Conservation (phyloP, 2,329 filamentous ascomycete species). For the Arthrobotrys megalospora region DNA sequence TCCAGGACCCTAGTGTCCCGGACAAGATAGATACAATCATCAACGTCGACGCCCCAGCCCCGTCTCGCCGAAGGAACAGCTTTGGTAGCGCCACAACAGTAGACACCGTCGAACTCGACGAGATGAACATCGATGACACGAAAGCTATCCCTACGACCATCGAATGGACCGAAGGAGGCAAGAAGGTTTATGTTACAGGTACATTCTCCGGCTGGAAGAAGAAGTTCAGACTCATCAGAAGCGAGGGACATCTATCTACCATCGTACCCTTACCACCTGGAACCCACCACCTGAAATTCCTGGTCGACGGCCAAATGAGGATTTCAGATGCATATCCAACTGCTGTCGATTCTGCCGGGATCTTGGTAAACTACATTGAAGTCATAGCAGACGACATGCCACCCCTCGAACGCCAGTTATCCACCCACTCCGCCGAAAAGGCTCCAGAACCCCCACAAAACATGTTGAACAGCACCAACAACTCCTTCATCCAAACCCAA, state of each 20-base stretch:
- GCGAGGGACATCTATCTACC: slow-evolving; percentile 84
- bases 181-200: slow-evolving; percentile 95
- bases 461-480: slow-evolving; percentile 63
- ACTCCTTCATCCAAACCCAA: slow-evolving; percentile 69
- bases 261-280: slow-evolving; percentile 88
- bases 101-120: slow-evolving; percentile 69
- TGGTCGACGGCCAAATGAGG: slow-evolving; percentile 93
- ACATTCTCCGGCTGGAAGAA: slow-evolving; percentile 98
- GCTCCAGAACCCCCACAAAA: slow-evolving; percentile 63
- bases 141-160: slow-evolving; percentile 86
- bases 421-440: slow-evolving; percentile 64
- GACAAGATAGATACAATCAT: slow-evolving; percentile 52
- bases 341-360: slow-evolving; percentile 97
- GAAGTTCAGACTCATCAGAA: slow-evolving; percentile 87
- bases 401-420: slow-evolving; percentile 64
- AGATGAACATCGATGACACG: slow-evolving; percentile 80
- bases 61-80: slow-evolving; percentile 56
- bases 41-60: slow-evolving; percentile 43
- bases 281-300: slow-evolving; percentile 96
- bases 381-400: slow-evolving; percentile 82
- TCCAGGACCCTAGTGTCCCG: slow-evolving; percentile 45
- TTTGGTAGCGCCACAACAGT: slow-evolving; percentile 59
- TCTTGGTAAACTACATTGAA: slow-evolving; percentile 98
- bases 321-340: slow-evolving; percentile 90
- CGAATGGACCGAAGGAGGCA: slow-evolving; percentile 86